Evolutionary conservation across 176 grass and related monocot genomes (phyloP).

Genomic region (Leersia perrieri): DNA sequence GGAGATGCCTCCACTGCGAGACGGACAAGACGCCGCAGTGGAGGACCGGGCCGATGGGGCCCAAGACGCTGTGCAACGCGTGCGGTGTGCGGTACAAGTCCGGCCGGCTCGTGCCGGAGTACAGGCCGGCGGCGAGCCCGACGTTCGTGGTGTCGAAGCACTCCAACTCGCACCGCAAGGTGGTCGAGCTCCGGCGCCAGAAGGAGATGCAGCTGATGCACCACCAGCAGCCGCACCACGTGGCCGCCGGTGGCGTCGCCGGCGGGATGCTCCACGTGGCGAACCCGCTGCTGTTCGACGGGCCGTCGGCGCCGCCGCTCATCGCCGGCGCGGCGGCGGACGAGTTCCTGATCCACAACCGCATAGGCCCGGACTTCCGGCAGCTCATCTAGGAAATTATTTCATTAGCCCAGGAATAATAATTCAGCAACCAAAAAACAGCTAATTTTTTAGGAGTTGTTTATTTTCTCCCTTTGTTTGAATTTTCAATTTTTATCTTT

Average conservation of each 20-base stretch:
- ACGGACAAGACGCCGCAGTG: slow-evolving; percentile 99
- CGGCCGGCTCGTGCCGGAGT: slow-evolving; percentile 88
- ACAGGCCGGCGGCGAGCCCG: slow-evolving; percentile 90
- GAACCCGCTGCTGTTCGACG: slow-evolving; percentile 42
- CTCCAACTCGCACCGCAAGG: slow-evolving; percentile 99
- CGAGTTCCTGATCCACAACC: slow-evolving; percentile 74
- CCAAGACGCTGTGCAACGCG: slow-evolving; percentile 98
- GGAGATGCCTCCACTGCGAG: slow-evolving; percentile 86
- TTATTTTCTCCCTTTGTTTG: slow-evolving; percentile 48
- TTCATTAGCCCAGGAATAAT: slow-evolving; percentile 57
- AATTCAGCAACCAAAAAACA: slow-evolving; percentile 37
- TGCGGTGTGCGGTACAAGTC: slow-evolving; percentile 94
- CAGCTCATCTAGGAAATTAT: slow-evolving; percentile 65
- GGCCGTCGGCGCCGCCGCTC: slow-evolving; percentile 32
- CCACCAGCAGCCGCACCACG: slow-evolving; percentile 22
- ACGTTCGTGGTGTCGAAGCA: slow-evolving; percentile 79
- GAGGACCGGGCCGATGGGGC: slow-evolving; percentile 90
- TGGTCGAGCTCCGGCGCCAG: slow-evolving; percentile 91
- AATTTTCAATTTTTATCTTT: slow-evolving; percentile 7
- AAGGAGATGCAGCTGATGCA: slow-evolving; percentile 52
- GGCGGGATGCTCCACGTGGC: slow-evolving; percentile 29
- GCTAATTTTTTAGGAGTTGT: slow-evolving; percentile 35
- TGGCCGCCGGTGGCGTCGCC: not conserved
- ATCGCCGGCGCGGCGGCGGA: slow-evolving; percentile 33
- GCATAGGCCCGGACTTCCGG: slow-evolving; percentile 59